Conservation (phyloP, 257 asterid genomes). For the Jacaranda mimosifolia region DNA sequence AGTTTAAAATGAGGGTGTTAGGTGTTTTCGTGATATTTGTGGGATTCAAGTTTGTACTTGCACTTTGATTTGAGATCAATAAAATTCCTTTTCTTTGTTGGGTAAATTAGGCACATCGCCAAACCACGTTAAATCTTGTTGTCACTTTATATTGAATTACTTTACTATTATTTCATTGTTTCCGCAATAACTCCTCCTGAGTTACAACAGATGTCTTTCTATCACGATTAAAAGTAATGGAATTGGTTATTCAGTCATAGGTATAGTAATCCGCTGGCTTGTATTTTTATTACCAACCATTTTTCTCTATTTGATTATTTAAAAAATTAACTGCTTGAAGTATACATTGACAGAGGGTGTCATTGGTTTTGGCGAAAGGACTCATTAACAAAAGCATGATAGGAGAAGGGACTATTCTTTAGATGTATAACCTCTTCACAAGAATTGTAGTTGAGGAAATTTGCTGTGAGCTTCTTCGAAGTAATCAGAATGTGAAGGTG, state of each 20-base stretch:
- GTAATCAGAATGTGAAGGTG: not conserved
- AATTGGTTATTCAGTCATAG: not conserved
- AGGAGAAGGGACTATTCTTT: not conserved
- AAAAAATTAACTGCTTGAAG: not conserved
- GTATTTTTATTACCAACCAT: not conserved
- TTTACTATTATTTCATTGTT: no score
- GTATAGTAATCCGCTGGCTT: not conserved
- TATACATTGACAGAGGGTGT: not conserved
- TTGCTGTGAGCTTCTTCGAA: not conserved
- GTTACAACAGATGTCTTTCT: not conserved
- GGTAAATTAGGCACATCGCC: no score
- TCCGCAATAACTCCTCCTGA: no score
- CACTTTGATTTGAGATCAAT: no score
- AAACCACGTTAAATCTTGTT: no score
- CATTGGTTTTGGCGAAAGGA: no score
- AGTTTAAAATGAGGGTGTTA: no score
- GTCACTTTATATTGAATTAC: no score
- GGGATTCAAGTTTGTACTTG: no score
- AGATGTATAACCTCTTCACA: not conserved
- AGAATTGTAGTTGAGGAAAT: not conserved
- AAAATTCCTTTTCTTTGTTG: no score
- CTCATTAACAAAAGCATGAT: not conserved
- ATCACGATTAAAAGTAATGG: not conserved
- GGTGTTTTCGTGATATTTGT: no score
- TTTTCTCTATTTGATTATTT: not conserved